Evolutionary conservation across 495 filamentous ascomycete species (phyloP).

Genomic region (Daldinia bambusicola): DNA sequence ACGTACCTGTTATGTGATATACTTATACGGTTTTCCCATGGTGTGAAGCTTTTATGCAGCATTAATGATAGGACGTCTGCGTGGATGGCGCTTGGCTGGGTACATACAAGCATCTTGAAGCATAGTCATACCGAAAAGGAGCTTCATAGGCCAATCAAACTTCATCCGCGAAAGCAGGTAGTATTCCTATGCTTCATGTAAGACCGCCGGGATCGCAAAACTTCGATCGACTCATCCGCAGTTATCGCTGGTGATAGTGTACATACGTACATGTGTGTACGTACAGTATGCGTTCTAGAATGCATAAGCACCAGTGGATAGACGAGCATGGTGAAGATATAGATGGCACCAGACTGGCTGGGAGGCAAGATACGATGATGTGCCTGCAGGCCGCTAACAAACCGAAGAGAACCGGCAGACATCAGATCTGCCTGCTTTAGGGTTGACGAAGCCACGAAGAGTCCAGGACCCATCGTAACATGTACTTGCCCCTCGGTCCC

Average conservation of each 20-base stretch:
- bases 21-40: constrained; percentile 14
- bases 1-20: constrained; percentile 41
- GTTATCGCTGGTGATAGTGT: constrained; percentile 29
- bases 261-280: constrained; percentile 24
- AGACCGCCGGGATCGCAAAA: constrained; percentile 38
- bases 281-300: constrained; percentile 39
- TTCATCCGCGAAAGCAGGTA: constrained; percentile 10
- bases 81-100: constrained; percentile 33
- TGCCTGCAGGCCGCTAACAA: constrained; percentile 44
- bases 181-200: constrained; percentile 30
- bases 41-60: constrained; percentile 33
- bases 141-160: constrained; percentile 28
- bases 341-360: constrained; percentile 34
- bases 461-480: constrained; percentile 14
- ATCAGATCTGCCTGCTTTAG: constrained; percentile 27
- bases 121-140: constrained; percentile 18
- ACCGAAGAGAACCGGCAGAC: constrained; percentile 31
- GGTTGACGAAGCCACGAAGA: constrained; percentile 13
- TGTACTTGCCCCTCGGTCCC: constrained; percentile 34
- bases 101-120: constrained; percentile 23
- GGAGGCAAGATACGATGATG: constrained; percentile 35
- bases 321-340: constrained; percentile 31
- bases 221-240: constrained; percentile 40
- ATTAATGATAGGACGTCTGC: constrained; percentile 27
- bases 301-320: constrained; percentile 34